Evolutionary conservation across 2,329 filamentous ascomycete species (phyloP).

Genomic region (Emericellopsis cladophorae): DNA sequence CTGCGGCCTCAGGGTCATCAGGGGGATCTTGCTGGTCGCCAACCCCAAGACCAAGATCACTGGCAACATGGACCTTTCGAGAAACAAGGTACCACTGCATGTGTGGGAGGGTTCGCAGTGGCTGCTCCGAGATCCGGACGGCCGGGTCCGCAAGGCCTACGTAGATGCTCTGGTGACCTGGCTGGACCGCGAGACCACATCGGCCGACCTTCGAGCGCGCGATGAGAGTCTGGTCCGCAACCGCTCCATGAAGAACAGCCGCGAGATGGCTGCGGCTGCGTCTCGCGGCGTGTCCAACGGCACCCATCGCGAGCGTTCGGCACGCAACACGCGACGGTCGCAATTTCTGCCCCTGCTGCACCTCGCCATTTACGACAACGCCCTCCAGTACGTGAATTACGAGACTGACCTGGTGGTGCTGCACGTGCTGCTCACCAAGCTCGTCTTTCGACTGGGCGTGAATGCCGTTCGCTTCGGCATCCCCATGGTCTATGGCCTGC

Average conservation of each 20-base stretch:
- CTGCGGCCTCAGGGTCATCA: constrained; percentile 65
- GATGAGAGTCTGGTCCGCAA: constrained; percentile 39
- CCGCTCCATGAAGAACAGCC: constrained; percentile 25
- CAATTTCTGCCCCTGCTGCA: constrained; percentile 75
- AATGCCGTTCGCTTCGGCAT: constrained; percentile 69
- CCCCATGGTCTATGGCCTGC: constrained; percentile 79
- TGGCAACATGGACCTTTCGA: constrained; percentile 50
- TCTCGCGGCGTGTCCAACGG: constrained; percentile 56
- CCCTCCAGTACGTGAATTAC: constrained; percentile 57
- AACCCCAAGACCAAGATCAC: constrained; percentile 51
- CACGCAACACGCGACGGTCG: constrained; percentile 37
- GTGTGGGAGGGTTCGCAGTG: constrained; percentile 97
- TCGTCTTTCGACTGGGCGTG: constrained; percentile 68
- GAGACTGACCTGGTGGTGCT: constrained; percentile 66
- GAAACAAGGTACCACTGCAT: constrained; percentile 64
- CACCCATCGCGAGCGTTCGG: constrained; percentile 45
- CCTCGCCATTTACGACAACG: constrained; percentile 80
- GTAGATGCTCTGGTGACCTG: constrained; percentile 73
- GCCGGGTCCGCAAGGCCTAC: constrained; percentile 72
- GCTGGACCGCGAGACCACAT: constrained; percentile 68
- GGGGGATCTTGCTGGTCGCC: constrained; percentile 69
- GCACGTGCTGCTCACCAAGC: constrained; percentile 61
- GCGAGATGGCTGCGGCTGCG: constrained; percentile 20
- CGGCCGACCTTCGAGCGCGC: constrained; percentile 47
- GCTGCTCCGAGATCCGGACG: constrained; percentile 71